Evolutionary conservation across 2,329 filamentous ascomycete genomes (phyloP), one percentile per base, ranked within the genome.

Genomic region (Myriosclerotinia scirpicola): DNA sequence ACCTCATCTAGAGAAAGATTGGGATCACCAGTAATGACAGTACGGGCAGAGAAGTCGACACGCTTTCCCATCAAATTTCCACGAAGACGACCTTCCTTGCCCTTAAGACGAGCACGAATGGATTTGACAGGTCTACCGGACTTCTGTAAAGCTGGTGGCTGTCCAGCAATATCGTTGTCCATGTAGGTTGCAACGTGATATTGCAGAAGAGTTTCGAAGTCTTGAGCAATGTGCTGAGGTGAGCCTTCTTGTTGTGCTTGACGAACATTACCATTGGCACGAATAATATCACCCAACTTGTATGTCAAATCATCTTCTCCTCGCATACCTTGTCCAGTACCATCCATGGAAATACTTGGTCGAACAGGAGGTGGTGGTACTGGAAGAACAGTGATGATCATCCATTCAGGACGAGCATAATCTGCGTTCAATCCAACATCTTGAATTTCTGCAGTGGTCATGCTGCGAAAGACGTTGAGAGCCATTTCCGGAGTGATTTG

Each of bases 51-150:
- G 76, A 99, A 99, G 78, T 99, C 95, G 69, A 99, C 95, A 82
- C 95, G 93, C 83, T 99, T 99, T 71, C 95, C 95, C 96, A 99
- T 99, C 84, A 99, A 83, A 80, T 99, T 99, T 77, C 96, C 95
- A 81, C 95, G 90, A 34, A 99, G 87, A 84, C 95, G 93, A 73
- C 95, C 95, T 77, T 99, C 95, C 81, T 99, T 99, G 70, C 96
- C 96, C 87, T 99, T 99, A 78, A 99, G 84, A 80, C 95, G 93
- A 69, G 93, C 93, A 74, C 96, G 91, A 71, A 99, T 96, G 20
- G 95, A 93, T 82, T 99, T 99, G 72, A 99, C 90, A 0, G 96
- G 93, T 76, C 96, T 89, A 58, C 96, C 96, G 66, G 93, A 97
- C 83, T 99, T 99, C 76, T 99, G 96, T 76, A 98, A 83, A 3